Conservation (phyloP, 169 alveolate genomes). For the Eimeria sp. region DNA sequence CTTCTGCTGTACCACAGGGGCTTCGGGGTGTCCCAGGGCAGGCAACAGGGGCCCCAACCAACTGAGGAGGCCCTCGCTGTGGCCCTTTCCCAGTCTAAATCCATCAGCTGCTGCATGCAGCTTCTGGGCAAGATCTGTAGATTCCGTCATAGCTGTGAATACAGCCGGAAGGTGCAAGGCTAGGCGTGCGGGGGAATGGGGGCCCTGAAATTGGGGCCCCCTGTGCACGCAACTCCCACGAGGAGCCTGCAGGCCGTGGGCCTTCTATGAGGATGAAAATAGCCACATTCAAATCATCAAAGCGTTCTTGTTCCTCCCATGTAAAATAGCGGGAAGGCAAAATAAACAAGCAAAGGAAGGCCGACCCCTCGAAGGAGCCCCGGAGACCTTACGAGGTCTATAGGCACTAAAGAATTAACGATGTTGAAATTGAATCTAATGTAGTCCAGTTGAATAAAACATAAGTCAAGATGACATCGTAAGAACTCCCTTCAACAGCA, state of each 20-base stretch:
- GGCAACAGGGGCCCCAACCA: conserved; percentile 32
- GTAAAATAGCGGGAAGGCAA: neutral
- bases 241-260: neutral
- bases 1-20: conserved; percentile 48
- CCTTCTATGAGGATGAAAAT: neutral
- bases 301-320: neutral
- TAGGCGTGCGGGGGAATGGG: neutral
- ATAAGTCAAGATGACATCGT: neutral
- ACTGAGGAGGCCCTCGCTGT: conserved; percentile 19
- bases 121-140: neutral
- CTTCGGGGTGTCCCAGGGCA: conserved; percentile 40
- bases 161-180: neutral
- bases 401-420: neutral
- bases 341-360: neutral
- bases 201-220: conserved; percentile 4
- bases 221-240: neutral
- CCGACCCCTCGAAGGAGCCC: neutral
- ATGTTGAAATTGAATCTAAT: neutral
- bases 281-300: neutral
- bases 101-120: conserved; percentile 59
- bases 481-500: neutral
- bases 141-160: conserved; percentile 15
- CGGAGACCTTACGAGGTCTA: no score
- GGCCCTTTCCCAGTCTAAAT: neutral
- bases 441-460: no score